Evolutionary conservation across 208 protist species (phyloP), one percentile per base, ranked within the genome.

Genomic region (Blechomonas ayalai): DNA sequence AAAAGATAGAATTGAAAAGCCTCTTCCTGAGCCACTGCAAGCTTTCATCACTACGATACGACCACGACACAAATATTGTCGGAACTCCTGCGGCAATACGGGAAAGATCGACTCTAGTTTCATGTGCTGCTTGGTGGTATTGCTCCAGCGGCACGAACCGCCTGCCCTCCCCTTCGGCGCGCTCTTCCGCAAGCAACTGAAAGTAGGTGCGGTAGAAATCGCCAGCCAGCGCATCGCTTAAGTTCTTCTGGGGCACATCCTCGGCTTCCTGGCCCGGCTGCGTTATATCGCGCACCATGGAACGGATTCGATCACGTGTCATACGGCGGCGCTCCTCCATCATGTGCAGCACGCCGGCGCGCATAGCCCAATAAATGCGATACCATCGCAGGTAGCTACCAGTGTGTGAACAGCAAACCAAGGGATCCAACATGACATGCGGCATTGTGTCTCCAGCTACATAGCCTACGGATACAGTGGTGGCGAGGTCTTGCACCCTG

Each of bases 51-150:
- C 87, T 62, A 40, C 59, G 68, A 50, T 49, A 76, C 18, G 81
- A 80, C 82, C 85, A 94, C 29, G 63, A 61, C 25, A 94, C 58
- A 46, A 94, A 69, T 13, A 94, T 33, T 2, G 76, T 87, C 0
- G 85, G 81, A 8, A 78, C 69, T 16, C 49, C 76, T 19, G 70
- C 47, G 7, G 80, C 57, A 28, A 81, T 52, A 24, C 51, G 49
- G n/a, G 59, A 51, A 19, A 94, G 51, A 49, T 82, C 71, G 13
- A 94, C 63, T 15, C 57, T 42, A 24, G 66, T 50, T 40, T 78
- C 73, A 43, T 70, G 75, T 12, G 56, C 49, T 12, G 71, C 73
- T 10, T 33, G 58, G 47, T 80, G 52, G 46, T 73, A 94, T 8
- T 58, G 28, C 24, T 55, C 62, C 27, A 79, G 19, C 16, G 70